Evolutionary conservation across 2,329 filamentous ascomycete species (phyloP).

Genomic region (Ceratocystis ficicola): DNA sequence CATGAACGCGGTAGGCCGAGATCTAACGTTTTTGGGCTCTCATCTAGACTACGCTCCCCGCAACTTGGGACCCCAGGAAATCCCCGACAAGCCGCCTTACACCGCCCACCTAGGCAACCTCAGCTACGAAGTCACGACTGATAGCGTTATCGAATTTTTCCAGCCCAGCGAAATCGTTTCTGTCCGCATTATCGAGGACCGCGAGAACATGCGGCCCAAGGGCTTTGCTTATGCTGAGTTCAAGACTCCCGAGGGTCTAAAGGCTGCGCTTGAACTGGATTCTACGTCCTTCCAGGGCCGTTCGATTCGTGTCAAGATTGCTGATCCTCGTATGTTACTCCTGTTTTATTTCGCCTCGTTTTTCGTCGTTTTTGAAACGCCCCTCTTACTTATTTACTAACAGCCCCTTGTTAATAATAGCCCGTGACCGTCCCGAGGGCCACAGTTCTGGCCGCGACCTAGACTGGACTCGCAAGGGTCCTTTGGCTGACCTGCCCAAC

Average conservation of each 20-base stretch:
- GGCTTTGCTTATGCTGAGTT: conserved; percentile 98
- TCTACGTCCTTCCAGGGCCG: conserved; percentile 75
- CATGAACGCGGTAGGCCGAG: background rate
- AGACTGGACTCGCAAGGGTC: conserved; percentile 89
- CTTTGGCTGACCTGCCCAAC: conserved; percentile 60
- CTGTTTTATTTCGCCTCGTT: background rate
- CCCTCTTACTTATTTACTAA: background rate
- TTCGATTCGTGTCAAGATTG: conserved; percentile 84
- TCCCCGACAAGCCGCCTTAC: conserved; percentile 85
- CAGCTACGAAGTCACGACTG: conserved; percentile 81
- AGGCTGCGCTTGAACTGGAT: conserved; percentile 76
- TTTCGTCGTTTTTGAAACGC: background rate
- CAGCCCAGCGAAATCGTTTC: conserved; percentile 71
- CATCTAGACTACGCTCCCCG: conserved; percentile 46
- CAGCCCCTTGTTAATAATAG: conserved; percentile 3
- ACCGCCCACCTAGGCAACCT: conserved; percentile 95
- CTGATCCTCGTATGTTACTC: conserved; percentile 73
- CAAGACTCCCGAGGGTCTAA: conserved; percentile 70
- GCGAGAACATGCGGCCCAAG: conserved; percentile 84
- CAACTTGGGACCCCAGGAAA: conserved; percentile 58
- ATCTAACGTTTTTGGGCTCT: conserved; percentile 24
- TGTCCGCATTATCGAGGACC: conserved; percentile 94
- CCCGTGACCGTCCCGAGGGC: conserved; percentile 14
- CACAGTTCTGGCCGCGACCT: conserved; percentile 64
- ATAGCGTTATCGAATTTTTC: conserved; percentile 78